phyloP scores from a whole-genome alignment of 257 asterid species.

The Solanum neorickii region DNA sequence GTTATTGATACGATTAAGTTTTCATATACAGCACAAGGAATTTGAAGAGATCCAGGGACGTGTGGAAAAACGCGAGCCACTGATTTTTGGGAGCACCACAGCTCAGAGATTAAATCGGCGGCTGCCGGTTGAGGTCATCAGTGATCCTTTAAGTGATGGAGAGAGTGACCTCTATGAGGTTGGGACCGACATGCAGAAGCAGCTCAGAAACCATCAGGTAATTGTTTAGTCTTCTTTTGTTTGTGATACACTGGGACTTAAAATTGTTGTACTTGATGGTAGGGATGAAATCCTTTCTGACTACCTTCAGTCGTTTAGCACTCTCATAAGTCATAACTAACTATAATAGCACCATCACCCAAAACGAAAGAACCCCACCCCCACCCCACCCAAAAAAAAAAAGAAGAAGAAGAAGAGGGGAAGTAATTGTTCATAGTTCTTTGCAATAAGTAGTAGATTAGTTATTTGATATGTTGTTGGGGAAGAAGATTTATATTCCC shows the following conservation, averaged over 20 bases:
- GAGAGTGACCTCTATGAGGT: conserved; percentile 55
- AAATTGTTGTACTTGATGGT: not conserved
- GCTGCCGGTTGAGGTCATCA: conserved; percentile 72
- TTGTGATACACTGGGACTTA: not conserved
- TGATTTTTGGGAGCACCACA: conserved; percentile 51
- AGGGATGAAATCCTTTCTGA: not conserved
- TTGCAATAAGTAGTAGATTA: not conserved
- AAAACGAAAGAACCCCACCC: not conserved
- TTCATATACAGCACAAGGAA: conserved; percentile 69
- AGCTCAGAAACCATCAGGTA: conserved; percentile 63
- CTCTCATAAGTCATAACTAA: not conserved
- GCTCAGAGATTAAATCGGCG: conserved; percentile 59
- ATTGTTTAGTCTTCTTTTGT: conserved; percentile 1
- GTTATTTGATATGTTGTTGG: not conserved
- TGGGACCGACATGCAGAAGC: conserved; percentile 53
- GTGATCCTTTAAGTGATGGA: conserved; percentile 87
- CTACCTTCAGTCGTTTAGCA: not conserved
- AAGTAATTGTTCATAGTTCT: not conserved
- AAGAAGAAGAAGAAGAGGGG: not conserved
- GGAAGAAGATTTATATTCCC: not conserved
- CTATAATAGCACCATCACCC: not conserved
- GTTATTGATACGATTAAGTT: not conserved
- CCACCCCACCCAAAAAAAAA: not conserved
- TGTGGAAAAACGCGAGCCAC: conserved; percentile 59
- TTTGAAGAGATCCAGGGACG: conserved; percentile 86